A percentile compares a stretch with the other conserved stretches of the same genome.
These are phyloP conservation scores for Petrea volubilis DNA, from an alignment of 257 asterid genomes.

Conservation along the genomic window DNA sequence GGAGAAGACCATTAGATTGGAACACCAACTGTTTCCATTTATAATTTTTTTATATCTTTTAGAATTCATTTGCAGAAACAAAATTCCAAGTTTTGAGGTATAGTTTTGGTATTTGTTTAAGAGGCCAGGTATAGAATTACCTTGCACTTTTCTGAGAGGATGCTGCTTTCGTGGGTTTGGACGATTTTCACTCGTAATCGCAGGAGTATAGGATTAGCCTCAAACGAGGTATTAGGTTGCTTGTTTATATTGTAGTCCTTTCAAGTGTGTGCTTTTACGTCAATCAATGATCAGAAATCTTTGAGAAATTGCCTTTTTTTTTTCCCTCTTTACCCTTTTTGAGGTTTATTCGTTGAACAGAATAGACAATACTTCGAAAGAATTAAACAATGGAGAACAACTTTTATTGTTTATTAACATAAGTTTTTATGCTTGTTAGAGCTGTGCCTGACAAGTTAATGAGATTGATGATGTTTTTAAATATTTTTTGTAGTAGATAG, in stretches of 20 bases:
- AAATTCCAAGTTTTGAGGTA: constrained; percentile 28
- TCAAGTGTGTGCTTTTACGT: background rate
- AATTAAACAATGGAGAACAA: background rate
- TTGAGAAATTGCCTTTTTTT: background rate
- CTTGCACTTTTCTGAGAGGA: constrained; percentile 7
- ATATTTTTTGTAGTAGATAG: too few species aligned
- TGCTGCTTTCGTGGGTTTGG: constrained; percentile 15
- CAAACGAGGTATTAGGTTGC: constrained; percentile 38
- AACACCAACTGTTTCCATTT: constrained; percentile 13
- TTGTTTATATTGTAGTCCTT: constrained; percentile 31
- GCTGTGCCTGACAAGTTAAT: too few species aligned
- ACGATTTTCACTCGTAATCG: constrained; percentile 21
- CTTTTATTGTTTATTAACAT: background rate
- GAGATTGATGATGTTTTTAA: too few species aligned
- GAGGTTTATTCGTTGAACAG: background rate
- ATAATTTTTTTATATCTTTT: constrained; percentile 22
- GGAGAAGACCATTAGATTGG: constrained; percentile 20
- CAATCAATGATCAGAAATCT: background rate
- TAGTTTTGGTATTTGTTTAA: constrained; percentile 27
- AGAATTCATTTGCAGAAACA: constrained; percentile 24
- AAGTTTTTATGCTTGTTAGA: too few species aligned
- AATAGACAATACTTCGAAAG: background rate
- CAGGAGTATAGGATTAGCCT: constrained; percentile 29
- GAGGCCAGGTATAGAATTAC: constrained; percentile 11
- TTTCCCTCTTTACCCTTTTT: too few species aligned